Percentiles rank a stretch among this genome's conserved stretches.
Evolutionary conservation across 352 stramenopile species (phyloP).

Genomic region (Phytophthora fragariae): DNA sequence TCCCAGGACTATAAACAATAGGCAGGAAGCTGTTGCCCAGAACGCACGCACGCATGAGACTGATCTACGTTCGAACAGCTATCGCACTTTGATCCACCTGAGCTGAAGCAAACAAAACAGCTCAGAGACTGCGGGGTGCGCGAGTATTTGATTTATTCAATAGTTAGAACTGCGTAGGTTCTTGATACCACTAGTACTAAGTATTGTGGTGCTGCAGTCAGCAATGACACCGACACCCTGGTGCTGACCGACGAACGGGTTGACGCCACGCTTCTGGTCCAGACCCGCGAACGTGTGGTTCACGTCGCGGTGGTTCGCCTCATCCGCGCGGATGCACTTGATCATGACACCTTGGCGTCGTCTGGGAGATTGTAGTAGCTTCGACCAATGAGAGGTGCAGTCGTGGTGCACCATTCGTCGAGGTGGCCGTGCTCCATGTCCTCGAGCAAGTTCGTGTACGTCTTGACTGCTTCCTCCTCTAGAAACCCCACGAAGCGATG

Average conservation of each 20-base stretch:
- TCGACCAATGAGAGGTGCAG: constrained; percentile 72
- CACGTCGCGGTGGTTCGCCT: constrained; percentile 86
- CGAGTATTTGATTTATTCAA: no score
- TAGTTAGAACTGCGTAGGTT: no score
- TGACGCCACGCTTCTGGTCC: constrained; percentile 47
- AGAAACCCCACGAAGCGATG: constrained; percentile 93
- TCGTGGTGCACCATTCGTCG: constrained; percentile 63
- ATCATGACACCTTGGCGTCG: constrained; percentile 82
- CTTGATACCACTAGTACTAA: no score
- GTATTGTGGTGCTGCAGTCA: not conserved
- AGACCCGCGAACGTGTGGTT: constrained; percentile 76
- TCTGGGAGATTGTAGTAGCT: constrained; percentile 88
- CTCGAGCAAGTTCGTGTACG: constrained; percentile 91
- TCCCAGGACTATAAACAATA: not conserved
- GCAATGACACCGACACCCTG: constrained; percentile 1
- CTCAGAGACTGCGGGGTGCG: no score
- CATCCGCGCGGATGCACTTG: constrained; percentile 84
- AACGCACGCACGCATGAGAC: no score
- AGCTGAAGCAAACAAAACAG: no score
- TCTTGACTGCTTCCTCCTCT: constrained; percentile 89
- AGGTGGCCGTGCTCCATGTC: constrained; percentile 89
- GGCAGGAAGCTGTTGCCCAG: no score
- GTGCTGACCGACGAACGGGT: constrained; percentile 34
- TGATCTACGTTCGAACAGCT: no score
- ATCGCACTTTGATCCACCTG: no score